Evolutionary conservation across 1,284 basidiomycete genomes (phyloP).

Genomic region (Ustilago vetiveriae): DNA sequence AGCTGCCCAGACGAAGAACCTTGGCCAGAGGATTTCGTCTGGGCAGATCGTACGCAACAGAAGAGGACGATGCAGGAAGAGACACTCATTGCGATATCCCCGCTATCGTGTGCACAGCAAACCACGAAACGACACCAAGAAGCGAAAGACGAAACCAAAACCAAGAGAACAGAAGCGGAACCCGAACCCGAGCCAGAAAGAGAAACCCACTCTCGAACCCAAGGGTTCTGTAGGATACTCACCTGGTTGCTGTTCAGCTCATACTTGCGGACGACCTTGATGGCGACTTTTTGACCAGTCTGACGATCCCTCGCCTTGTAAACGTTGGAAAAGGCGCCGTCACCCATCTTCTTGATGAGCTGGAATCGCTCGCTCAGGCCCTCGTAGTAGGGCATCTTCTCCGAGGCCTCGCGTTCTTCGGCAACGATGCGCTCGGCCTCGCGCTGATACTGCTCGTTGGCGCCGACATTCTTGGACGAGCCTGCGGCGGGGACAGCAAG

Average conservation of each 20-base stretch:
- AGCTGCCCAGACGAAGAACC: conserved; percentile 62
- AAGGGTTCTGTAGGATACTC: conserved; percentile 68
- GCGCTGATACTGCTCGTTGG: conserved; percentile 50
- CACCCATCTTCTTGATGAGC: conserved; percentile 62
- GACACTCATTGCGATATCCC: too few species aligned
- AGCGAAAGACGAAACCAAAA: too few species aligned
- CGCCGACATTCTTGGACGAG: conserved; percentile 17
- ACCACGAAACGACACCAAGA: conserved; percentile 25
- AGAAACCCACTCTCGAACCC: not conserved
- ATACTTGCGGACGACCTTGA: conserved; percentile 97
- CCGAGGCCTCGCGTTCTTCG: conserved; percentile 56
- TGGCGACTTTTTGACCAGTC: conserved; percentile 85
- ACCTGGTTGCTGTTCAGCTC: conserved; percentile 96
- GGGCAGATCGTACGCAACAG: conserved; percentile 24
- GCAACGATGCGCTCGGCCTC: conserved; percentile 58
- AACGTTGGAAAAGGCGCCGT: conserved; percentile 96
- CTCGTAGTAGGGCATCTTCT: conserved; percentile 61
- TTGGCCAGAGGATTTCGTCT: conserved; percentile 45
- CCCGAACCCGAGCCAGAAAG: conserved; percentile 16
- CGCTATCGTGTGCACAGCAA: too few species aligned
- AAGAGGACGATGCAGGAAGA: not conserved
- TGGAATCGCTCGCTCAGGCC: conserved; percentile 60
- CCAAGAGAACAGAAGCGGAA: conserved; percentile 45
- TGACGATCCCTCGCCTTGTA: conserved; percentile 88
- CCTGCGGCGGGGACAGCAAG: conserved; percentile 22